Base-by-base conservation (phyloP, 495 filamentous ascomycete species). In the Penicillium riverlandense region DNA sequence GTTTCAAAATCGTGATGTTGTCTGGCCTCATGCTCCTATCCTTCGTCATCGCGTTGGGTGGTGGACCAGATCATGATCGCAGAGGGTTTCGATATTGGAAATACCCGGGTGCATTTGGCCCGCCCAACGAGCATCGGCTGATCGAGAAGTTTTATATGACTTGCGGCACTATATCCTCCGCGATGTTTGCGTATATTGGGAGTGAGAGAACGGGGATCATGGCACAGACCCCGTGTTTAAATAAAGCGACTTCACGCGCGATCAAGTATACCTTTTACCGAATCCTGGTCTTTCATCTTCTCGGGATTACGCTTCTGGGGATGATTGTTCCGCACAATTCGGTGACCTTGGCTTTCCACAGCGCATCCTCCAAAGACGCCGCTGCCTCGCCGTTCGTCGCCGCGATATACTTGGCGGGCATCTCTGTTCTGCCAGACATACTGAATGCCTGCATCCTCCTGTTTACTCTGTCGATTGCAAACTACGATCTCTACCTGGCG, bases 231-330 rank as follows among this genome's bases (percentile, higher is more conserved):
- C 72, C 72, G 9, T 85, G 88, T 59, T 84, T 89, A 0, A 71
- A 77, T 41, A 78, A 78, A 53, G 78, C 78, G 11, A 83, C 90
- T 31, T 85, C 86, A 34, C 72, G 74, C 44, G 87, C 89, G 4
- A 81, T 82, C 33, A 82, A 79, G 44, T 76, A 86, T 48, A 85
- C 82, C 39, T 90, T 94, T 56, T 90, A 83, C 63, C 83, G 89
- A 29, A 87, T 94, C 49, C 47, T 84, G 46, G 72, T 91, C 59
- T 88, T 94, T 69, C 91, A 92, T 63, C 57, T 77, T 35, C 52
- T 78, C 16, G 64, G 66, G 0, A 55, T 79, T 32, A 65, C 72
- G 34, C 47, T 69, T 2, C 43, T 82, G 7, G 73, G 74, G n/a
- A 70, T 78, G 64, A 60, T 77, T 11, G 67, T 79, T 1, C 76